Evolutionary conservation across 805 yeast species (phyloP).

Genomic region (Candida ulmi): DNA sequence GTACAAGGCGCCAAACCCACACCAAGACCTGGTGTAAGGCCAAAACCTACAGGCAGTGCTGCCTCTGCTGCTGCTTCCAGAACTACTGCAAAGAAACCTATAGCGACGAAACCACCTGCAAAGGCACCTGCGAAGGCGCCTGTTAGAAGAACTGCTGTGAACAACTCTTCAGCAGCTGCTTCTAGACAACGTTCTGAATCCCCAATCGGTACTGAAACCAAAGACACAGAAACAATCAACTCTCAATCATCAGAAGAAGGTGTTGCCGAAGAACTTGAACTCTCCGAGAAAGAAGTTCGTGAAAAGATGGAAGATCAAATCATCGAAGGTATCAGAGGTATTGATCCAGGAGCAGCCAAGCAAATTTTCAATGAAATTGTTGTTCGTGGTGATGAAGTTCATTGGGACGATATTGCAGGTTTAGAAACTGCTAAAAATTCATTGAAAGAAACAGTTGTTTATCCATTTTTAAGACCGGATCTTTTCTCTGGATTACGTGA

Average conservation of each 20-base stretch:
- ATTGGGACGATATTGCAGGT: conserved; percentile 96
- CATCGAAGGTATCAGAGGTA: conserved; percentile 45
- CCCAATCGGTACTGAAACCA: conserved; percentile 9
- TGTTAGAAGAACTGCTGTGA: background rate
- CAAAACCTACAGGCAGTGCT: background rate
- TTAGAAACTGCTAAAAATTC: conserved; percentile 83
- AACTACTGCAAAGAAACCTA: background rate
- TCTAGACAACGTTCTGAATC: conserved; percentile 13
- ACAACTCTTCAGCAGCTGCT: background rate
- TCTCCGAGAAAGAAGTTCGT: conserved; percentile 1
- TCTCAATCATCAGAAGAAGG: background rate
- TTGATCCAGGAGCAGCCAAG: conserved; percentile 72
- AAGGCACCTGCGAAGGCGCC: background rate
- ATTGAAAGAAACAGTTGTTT: conserved; percentile 90
- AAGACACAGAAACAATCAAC: conserved; percentile 1
- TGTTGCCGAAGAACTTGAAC: background rate
- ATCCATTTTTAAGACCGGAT: conserved; percentile 93
- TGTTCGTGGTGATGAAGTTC: conserved; percentile 83
- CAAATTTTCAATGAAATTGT: conserved; percentile 87
- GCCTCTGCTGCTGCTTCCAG: background rate
- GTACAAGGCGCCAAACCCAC: background rate
- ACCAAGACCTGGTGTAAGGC: background rate
- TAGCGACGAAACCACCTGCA: background rate
- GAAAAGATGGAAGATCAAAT: conserved; percentile 16
- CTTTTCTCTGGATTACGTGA: conserved; percentile 85